Base-by-base conservation (phyloP, 495 filamentous ascomycete genomes). In the Cryomyces minteri region DNA sequence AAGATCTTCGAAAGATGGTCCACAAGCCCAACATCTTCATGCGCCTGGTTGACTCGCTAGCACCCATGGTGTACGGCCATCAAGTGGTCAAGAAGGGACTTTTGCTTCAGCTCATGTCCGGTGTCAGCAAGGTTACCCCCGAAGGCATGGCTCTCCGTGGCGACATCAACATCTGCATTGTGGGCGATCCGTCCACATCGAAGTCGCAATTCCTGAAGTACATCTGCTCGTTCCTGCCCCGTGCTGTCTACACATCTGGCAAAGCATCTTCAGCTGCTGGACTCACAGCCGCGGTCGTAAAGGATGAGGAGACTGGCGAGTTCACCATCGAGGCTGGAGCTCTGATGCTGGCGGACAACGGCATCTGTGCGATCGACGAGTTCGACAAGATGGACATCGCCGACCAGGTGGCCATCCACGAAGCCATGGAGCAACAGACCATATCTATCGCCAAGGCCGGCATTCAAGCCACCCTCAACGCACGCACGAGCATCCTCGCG, bases 371-470 rank as follows among this genome's bases (percentile, higher is more conserved):
- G 49, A 99, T 99, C 58, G 90, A 99, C 60, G 90, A 99, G 54
- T 99, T 99, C 58, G 90, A 99, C 70, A 99, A 96, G 66, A 99
- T 99, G 90, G 90, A 99, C 56, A 84, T 99, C 43, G 74, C 67
- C 41, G 90, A 99, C 64, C 90, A 99, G 67, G 90, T 99, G 40
- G 90, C 90, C 51, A 96, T 99, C 62, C 90, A 99, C 74, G 90
- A 99, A 74, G 92, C 92, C 45, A 99, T 99, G 90, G 90, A 99
- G 72, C 90, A 99, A 65, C 90, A 99, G 67, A 99, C 90, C 14
- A 99, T 99, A 53, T 95, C 88, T 18, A 99, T 99, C 60, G 90
- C 90, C 48, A 99, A 99, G 58, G 90, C 90, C 4, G 90, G 90
- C 56, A 99, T 99, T 49, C 90, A 99, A 59, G 93, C 90, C 3